Evolutionary conservation across 1,139 yeast species (phyloP).

Genomic region (Candida buenavistaensis): DNA sequence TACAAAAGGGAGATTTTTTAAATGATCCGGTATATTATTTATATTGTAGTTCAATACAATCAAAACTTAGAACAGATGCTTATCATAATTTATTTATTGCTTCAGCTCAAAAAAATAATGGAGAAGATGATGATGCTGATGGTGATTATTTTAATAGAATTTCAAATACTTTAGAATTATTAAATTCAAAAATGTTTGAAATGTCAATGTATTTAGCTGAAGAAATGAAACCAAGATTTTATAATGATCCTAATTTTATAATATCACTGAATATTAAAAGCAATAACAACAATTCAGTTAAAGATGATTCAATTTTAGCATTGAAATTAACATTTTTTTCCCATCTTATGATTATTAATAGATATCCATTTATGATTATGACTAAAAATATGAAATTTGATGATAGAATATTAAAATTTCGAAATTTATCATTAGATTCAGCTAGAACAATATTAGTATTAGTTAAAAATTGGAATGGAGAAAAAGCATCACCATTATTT

Average conservation of each 20-base stretch:
- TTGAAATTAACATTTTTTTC: constrained; percentile 31
- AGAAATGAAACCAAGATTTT: constrained; percentile 23
- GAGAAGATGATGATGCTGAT: no score
- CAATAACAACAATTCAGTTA: constrained; percentile 3
- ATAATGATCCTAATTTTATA: constrained; percentile 25
- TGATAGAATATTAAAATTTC: constrained; percentile 18
- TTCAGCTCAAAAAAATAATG: constrained; percentile 21
- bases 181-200: constrained; percentile 23
- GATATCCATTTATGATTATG: constrained; percentile 30
- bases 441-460: constrained; percentile 37
- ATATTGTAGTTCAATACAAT: constrained; percentile 21
- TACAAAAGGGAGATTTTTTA: constrained; percentile 2
- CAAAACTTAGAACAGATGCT: constrained; percentile 29
- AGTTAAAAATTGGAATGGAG: constrained; percentile 21
- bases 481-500: constrained; percentile 23
- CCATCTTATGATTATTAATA: constrained; percentile 38
- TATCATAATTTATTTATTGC: constrained; percentile 33
- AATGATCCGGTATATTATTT: constrained; percentile 9
- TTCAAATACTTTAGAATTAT: constrained; percentile 17
- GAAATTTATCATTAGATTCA: constrained; percentile 30
- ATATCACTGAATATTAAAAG: constrained; percentile 6
- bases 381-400: constrained; percentile 17
- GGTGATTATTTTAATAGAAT: constrained; percentile 19
- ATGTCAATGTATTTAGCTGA: constrained; percentile 17
- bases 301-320: constrained; percentile 20